Evolutionary conservation across 2,329 filamentous ascomycete species (phyloP).

Genomic region (Arachnomyces sp.): DNA sequence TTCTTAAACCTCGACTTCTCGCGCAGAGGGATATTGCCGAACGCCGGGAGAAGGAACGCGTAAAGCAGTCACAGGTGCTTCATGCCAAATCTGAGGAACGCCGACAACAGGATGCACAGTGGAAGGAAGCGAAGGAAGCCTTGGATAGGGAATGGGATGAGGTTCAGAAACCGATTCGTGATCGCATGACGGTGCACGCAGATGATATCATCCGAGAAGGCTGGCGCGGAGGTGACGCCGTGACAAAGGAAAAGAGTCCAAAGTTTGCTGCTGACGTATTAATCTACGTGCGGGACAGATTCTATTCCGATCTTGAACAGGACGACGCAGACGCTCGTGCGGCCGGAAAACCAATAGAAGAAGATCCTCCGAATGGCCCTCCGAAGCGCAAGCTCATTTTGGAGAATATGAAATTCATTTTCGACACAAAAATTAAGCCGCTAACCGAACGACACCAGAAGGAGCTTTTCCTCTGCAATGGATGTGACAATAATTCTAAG

Average conservation of each 20-base stretch:
- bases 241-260: conserved; percentile 57
- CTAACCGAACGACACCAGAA: conserved; percentile 59
- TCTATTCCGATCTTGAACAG: conserved; percentile 54
- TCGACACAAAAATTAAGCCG: conserved; percentile 67
- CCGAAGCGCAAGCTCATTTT: conserved; percentile 60
- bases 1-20: conserved; percentile 60
- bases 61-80: conserved; percentile 39
- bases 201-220: conserved; percentile 60
- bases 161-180: conserved; percentile 58
- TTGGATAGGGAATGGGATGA: conserved; percentile 65
- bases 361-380: conserved; percentile 47
- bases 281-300: conserved; percentile 58
- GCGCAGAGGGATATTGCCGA: conserved; percentile 61
- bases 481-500: conserved; percentile 58
- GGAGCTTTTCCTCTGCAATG: conserved; percentile 69
- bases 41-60: conserved; percentile 44
- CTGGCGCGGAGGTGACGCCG: conserved; percentile 57
- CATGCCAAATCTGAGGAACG: conserved; percentile 42
- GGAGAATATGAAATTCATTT: conserved; percentile 83
- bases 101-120: conserved; percentile 41
- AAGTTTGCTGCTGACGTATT: conserved; percentile 67
- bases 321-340: conserved; percentile 43
- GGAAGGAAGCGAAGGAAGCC: conserved; percentile 50
- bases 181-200: conserved; percentile 58
- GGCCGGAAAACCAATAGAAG: conserved; percentile 38